phyloP scores from a whole-genome alignment of 192 early-diverging fungal species.

The Umbelopsis sp. region DNA sequence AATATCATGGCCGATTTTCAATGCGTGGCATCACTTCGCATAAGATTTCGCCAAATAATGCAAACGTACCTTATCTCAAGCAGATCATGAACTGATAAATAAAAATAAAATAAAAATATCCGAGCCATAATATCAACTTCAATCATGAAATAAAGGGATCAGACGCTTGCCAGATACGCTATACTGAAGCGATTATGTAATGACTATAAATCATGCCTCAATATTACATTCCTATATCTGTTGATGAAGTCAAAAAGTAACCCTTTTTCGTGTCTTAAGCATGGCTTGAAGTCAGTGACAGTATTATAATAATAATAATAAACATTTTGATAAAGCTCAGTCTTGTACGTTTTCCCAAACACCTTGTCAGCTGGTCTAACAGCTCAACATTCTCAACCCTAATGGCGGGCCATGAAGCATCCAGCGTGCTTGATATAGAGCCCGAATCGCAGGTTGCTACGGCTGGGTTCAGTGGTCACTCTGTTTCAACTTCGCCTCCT shows the following conservation, averaged over 20 bases:
- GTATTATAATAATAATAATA: too few species aligned
- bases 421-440: conserved; percentile 13
- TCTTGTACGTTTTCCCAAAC: too few species aligned
- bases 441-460: conserved; percentile 9
- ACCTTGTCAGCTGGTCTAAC: neutral
- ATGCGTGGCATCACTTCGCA: neutral
- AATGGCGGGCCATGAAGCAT: conserved; percentile 19
- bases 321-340: too few species aligned
- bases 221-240: too few species aligned
- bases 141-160: neutral
- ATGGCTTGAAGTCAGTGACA: neutral
- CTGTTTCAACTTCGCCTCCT: neutral
- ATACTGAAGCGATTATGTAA: neutral
- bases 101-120: neutral
- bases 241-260: neutral
- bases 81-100: neutral
- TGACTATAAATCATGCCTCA: neutral
- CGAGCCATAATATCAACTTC: neutral
- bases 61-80: too few species aligned
- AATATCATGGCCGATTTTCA: neutral
- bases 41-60: too few species aligned
- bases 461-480: conserved; percentile 2
- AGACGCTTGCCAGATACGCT: neutral
- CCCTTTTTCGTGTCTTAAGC: neutral
- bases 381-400: neutral